A percentile compares a stretch with the other conserved stretches of the same genome.
Conservation (phyloP, 2,329 filamentous ascomycete genomes). For the Alternaria alternata region DNA sequence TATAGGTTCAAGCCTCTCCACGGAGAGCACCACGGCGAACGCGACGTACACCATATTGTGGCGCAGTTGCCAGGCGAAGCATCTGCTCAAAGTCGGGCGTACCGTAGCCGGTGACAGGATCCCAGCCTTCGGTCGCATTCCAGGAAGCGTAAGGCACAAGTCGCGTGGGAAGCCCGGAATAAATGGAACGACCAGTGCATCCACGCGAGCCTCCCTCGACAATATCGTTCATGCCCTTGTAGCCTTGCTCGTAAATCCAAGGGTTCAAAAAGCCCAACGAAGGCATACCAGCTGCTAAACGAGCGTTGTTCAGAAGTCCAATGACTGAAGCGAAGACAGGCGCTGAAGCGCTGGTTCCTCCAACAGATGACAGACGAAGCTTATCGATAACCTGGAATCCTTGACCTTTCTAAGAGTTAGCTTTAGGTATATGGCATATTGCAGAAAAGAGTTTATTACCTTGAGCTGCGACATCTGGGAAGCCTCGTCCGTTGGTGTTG, state of each 20-base stretch:
- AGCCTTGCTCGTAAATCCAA: constrained; percentile 54
- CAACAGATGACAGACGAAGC: constrained; percentile 41
- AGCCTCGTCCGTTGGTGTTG: constrained; percentile 54
- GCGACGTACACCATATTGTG: constrained; percentile 26
- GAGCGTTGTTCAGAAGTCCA: constrained; percentile 50
- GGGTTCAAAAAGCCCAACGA: constrained; percentile 52
- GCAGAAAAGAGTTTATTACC: too few species aligned
- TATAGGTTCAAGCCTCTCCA: not conserved
- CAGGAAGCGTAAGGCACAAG: constrained; percentile 58
- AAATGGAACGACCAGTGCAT: constrained; percentile 53
- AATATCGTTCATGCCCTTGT: constrained; percentile 59
- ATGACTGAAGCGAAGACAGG: constrained; percentile 50
- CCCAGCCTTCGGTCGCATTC: constrained; percentile 61
- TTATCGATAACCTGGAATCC: constrained; percentile 49
- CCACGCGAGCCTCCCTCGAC: constrained; percentile 57
- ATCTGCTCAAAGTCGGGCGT: constrained; percentile 49
- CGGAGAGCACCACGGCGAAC: constrained; percentile 13
- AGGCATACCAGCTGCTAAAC: constrained; percentile 45
- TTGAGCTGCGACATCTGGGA: constrained; percentile 57
- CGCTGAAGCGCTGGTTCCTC: constrained; percentile 52
- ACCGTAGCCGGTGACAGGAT: constrained; percentile 58
- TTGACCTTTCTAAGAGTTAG: constrained; percentile 17
- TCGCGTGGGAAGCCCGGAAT: constrained; percentile 49
- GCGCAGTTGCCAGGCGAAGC: constrained; percentile 33
- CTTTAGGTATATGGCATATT: too few species aligned